Base-by-base conservation (phyloP, 2,329 filamentous ascomycete species). In the Cladosporium sp. region DNA sequence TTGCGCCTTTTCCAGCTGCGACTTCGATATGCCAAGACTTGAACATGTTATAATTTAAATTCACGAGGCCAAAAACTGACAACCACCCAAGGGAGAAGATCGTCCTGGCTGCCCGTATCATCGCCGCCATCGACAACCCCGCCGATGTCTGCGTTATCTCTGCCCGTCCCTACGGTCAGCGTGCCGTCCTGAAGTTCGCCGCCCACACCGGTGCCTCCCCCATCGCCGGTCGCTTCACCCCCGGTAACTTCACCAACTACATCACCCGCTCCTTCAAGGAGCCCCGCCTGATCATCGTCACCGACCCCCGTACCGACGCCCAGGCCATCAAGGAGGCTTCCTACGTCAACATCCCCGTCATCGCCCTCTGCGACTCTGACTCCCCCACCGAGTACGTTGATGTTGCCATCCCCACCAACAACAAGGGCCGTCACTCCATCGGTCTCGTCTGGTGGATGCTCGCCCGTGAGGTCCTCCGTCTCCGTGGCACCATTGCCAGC, bases 201-300 rank as follows among this genome's bases (percentile, higher is more conserved):
- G 86, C 93, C 72, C 95, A 99, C 91, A 99, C 95, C 74, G 95
- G 95, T 81, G 93, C 96, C 79, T 91, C 93, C 79, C 91, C 95
- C 83, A 99, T 99, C 79, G 96, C 95, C 79, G 95, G 95, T 86
- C 95, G 95, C 82, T 99, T 99, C 91, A 99, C 95, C 80, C 95
- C 95, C 82, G 95, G 95, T 91, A 97, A 94, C 84, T 99, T 99
- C 91, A 99, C 95, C 88, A 99, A 99, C 90, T 99, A 99, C 91
- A 99, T 99, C 91, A 99, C 96, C 84, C 94, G 95, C 80, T 98
- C 95, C 73, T 99, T 99, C 93, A 97, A 97, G 90, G 95, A 99
- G 88, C 95, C 95, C 80, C 96, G 96, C 83, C 88, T 99, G 80
- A 98, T 99, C 84, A 89, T 99, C 82, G 95, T 99, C 79, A 99